phyloP scores from a whole-genome alignment of 164 flowering plant species.

The Macadamia integrifolia region DNA sequence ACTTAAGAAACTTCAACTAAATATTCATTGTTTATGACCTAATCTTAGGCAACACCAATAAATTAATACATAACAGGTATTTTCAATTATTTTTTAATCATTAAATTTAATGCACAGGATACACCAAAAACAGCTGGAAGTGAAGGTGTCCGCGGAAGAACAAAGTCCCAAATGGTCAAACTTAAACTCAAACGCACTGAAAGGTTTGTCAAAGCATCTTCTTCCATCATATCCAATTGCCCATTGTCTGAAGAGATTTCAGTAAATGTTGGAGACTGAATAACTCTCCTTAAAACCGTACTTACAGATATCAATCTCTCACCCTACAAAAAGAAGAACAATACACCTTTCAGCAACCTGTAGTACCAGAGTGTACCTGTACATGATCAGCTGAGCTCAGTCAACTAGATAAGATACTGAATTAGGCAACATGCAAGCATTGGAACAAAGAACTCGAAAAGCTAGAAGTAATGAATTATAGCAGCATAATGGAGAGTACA shows the following conservation, averaged over 20 bases:
- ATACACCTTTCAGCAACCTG: not conserved
- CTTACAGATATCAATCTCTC: slow-evolving; percentile 63
- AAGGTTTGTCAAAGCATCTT: slow-evolving; percentile 62
- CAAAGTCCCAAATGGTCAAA: slow-evolving; percentile 90
- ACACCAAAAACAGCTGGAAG: slow-evolving; percentile 98
- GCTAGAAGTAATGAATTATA: too few species aligned
- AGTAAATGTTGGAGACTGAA: slow-evolving; percentile 60
- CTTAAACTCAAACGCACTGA: slow-evolving; percentile 66
- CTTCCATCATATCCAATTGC: slow-evolving; percentile 81
- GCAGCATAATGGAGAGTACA: too few species aligned
- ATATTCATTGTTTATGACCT: not conserved
- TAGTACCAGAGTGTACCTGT: too few species aligned
- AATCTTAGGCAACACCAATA: not conserved
- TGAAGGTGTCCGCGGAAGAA: slow-evolving; percentile 83
- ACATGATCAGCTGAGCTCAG: too few species aligned
- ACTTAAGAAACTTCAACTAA: not conserved
- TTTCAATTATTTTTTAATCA: not conserved
- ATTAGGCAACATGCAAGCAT: too few species aligned
- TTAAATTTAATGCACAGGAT: slow-evolving; percentile 43
- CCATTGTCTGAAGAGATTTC: slow-evolving; percentile 66
- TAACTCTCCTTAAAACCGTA: slow-evolving; percentile 56
- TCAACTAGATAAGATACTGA: too few species aligned
- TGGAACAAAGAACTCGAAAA: too few species aligned
- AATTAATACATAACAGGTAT: not conserved
- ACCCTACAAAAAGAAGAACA: slow-evolving; percentile 43